Evolutionary conservation across 2,329 filamentous ascomycete genomes (phyloP), one percentile per base, ranked within the genome.

Genomic region (Diplocarpon rosae): DNA sequence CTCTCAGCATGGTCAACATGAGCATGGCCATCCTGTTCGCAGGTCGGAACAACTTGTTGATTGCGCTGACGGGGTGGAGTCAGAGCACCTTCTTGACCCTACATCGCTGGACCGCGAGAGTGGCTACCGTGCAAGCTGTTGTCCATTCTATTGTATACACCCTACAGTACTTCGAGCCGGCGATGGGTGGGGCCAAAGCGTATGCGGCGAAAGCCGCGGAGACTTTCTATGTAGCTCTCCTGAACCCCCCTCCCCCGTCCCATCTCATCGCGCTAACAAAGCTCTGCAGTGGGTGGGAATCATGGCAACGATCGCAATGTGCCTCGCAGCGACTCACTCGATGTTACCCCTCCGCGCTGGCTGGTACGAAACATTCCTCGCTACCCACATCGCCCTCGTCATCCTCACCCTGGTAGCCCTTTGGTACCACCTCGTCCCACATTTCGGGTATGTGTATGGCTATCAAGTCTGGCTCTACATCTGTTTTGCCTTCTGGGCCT

Each of bases 401-500:
- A 17, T 37, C 11, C 14, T 37, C 15, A 37, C 34, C 11, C 17
- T 37, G 11, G 34, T 37, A 3, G 14, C 34, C 11, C 15, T 11
- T 12, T 37, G 34, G 34, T 37, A 37, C 15, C 34, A 37, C 14
- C 15, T 37, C 11, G 34, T 37, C 11, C 34, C 34, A 16, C 34
- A 37, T 24, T 37, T 37, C 15, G 34, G 34, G 4, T 37, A 37
- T 13, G 5, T 37, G 3, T 37, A 14, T 15, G 34, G 34, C 11
- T 37, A 37, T 37, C 34, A 37, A 15, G 15, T 17, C 13, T 37
- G 34, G 34, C 34, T 37, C 15, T 37, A 37, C 15, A 17, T 37
- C 15, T 37, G 34, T 37, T 37, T 37, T 15, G 34, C 17, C 11
- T 37, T 70, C 17, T 72, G 68, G 69, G 57, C 54, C 12, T 67